phyloP scores from a whole-genome alignment of 306 rosid genomes.

The Pueraria montana region DNA sequence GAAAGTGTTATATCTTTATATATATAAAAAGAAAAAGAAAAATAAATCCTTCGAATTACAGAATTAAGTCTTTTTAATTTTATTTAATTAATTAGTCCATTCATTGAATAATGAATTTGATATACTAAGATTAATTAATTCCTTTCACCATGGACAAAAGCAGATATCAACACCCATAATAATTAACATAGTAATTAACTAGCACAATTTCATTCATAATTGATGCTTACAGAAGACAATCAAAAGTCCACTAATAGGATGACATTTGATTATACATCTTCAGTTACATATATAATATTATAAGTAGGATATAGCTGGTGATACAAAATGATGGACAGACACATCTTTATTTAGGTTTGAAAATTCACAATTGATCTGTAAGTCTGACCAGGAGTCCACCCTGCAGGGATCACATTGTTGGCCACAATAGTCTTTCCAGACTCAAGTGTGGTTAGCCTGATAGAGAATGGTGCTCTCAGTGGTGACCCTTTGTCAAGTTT shows the following conservation, averaged over 20 bases:
- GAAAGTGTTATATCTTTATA: not conserved
- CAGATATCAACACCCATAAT: too few relatives aligned
- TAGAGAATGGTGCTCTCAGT: slow-evolving; percentile 66
- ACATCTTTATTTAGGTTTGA: not conserved
- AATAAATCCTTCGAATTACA: not conserved
- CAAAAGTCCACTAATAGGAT: slow-evolving; percentile 33
- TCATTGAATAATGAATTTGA: not conserved
- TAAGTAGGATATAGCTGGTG: not conserved
- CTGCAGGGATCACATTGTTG: slow-evolving; percentile 68
- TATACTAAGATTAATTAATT: too few relatives aligned
- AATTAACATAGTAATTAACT: too few relatives aligned
- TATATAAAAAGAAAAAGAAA: not conserved
- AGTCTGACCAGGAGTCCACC: slow-evolving; percentile 75
- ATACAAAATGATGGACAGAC: not conserved
- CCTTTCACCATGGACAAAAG: not conserved
- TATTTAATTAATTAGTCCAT: not conserved
- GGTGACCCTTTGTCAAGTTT: slow-evolving; percentile 58
- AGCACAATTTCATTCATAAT: slow-evolving; percentile 9
- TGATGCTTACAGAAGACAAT: slow-evolving; percentile 21
- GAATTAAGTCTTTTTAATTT: not conserved
- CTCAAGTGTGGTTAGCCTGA: slow-evolving; percentile 57
- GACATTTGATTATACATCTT: slow-evolving; percentile 12
- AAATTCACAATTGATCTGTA: slow-evolving; percentile 71
- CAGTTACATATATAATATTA: not conserved
- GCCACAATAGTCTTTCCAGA: slow-evolving; percentile 60